Evolutionary conservation across 2,329 filamentous ascomycete species (phyloP), one percentile per base, ranked within the genome.

Genomic region (Nectriaceae sp.): DNA sequence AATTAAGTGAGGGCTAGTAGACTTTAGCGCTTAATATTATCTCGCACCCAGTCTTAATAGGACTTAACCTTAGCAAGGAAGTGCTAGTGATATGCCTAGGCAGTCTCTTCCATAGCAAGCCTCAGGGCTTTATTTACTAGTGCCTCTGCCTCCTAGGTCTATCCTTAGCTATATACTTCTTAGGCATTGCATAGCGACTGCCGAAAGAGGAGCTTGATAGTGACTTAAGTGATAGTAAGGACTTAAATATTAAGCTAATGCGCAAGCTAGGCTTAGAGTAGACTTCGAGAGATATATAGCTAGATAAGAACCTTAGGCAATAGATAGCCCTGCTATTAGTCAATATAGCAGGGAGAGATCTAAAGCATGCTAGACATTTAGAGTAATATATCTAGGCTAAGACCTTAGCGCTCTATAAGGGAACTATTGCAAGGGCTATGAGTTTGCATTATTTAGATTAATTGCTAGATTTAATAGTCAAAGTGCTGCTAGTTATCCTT

Each of bases 51-150:
- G 21, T 41, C 38, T 42, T 31, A 45, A 38, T 40, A 45, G 2
- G 37, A 36, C 18, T 41, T 21, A 21, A 49, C 3, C 38, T 49
- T 49, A 31, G 37, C 29, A n/a, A 49, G 47, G 29, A 49, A 38
- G 37, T 49, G 38, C 21, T 49, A 18, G 11, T 45, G 31, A 21
- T 49, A 49, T 18, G 42, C 42, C 11, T 38, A 19, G 37, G 47
- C 42, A 26, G 21, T 49, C 37, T 49, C 47, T 20, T 42, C 36
- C 18, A n/a, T 5, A 22, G 37, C 38, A 19, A 41, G 42, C 10
- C 2, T 18, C 2, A 44, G 36, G 13, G 37, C 42, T 21, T 31
- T 26, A 21, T 21, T 16, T 21, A 31, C 31, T 3, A 45, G 15
- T 18, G 26, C 6, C 21, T 38, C 42, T 10, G 42, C 42, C 15